Percentiles rank a stretch among this genome's conserved stretches.
Conservation (phyloP, 306 rosid species). For the Inga leiocalycina region DNA sequence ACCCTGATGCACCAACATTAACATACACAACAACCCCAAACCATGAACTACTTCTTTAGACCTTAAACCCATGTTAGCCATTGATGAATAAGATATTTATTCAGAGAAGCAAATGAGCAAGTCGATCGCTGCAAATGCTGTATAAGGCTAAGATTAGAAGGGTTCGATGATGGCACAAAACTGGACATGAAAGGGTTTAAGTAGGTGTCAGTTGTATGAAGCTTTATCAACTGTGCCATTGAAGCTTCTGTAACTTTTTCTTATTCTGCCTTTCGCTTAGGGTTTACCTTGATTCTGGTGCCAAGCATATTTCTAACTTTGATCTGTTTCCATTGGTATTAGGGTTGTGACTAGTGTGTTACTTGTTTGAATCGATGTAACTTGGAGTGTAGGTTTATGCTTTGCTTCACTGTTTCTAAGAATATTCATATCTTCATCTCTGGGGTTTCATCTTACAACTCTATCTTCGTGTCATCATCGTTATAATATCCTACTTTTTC, state of each 20-base stretch:
- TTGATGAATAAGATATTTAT: slow-evolving; percentile 9
- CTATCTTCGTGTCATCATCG: background rate
- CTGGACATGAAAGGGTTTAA: slow-evolving; percentile 54
- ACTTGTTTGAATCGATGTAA: slow-evolving; percentile 25
- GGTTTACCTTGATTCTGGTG: slow-evolving; percentile 67
- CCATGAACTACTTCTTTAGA: slow-evolving; percentile 36
- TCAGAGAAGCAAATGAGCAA: slow-evolving; percentile 17
- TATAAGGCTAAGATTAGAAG: slow-evolving; percentile 21
- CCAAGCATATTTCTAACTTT: slow-evolving; percentile 72
- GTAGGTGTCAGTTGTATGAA: slow-evolving; percentile 58
- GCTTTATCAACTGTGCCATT: slow-evolving; percentile 50
- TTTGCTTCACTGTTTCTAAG: slow-evolving; percentile 60
- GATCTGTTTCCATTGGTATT: slow-evolving; percentile 28
- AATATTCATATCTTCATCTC: slow-evolving; percentile 58
- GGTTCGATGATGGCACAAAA: slow-evolving; percentile 36
- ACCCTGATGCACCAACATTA: slow-evolving; percentile 54
- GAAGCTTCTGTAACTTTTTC: slow-evolving; percentile 69
- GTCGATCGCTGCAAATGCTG: slow-evolving; percentile 16
- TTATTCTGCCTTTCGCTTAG: slow-evolving; percentile 47
- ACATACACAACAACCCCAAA: slow-evolving; percentile 49
- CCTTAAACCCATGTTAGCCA: slow-evolving; percentile 43
- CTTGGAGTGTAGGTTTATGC: slow-evolving; percentile 60
- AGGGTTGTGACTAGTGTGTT: background rate
- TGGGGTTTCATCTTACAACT: slow-evolving; percentile 25
- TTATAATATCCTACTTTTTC: background rate